Conservation (phyloP, 495 filamentous ascomycete genomes). For the Xylaria venustula region DNA sequence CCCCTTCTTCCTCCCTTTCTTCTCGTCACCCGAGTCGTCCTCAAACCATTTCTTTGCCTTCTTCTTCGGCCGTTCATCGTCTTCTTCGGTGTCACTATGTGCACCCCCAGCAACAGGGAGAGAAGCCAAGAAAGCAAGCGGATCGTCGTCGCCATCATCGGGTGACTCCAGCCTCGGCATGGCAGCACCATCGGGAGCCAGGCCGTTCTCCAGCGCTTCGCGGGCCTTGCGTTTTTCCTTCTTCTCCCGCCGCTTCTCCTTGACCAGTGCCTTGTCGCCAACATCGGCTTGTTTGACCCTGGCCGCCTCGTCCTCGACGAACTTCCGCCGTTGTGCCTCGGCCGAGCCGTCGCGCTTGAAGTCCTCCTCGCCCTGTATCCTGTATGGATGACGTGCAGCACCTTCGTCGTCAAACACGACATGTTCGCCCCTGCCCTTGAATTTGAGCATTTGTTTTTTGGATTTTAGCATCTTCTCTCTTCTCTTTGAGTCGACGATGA, state of each 20-base stretch:
- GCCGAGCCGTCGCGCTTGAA: slow-evolving; percentile 74
- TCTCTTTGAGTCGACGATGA: slow-evolving; percentile 88
- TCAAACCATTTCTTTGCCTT: slow-evolving; percentile 43
- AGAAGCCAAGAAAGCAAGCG: slow-evolving; percentile 49
- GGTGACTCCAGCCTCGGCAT: slow-evolving; percentile 28
- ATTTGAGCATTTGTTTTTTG: slow-evolving; percentile 89
- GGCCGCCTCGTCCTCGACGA: slow-evolving; percentile 69
- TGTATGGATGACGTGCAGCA: slow-evolving; percentile 76
- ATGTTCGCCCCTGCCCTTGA: slow-evolving; percentile 79
- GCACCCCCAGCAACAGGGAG: slow-evolving; percentile 45
- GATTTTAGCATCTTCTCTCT: slow-evolving; percentile 88
- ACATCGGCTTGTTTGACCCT: slow-evolving; percentile 76
- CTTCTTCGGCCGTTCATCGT: slow-evolving; percentile 29
- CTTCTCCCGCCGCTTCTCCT: slow-evolving; percentile 81
- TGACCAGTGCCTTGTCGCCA: slow-evolving; percentile 75
- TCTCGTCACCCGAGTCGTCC: slow-evolving; percentile 43
- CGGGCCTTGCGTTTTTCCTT: slow-evolving; percentile 78
- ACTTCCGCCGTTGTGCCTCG: slow-evolving; percentile 69
- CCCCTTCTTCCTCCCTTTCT: slow-evolving; percentile 43
- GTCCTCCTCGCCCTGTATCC: slow-evolving; percentile 76
- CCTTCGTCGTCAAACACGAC: slow-evolving; percentile 93
- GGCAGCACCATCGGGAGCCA: slow-evolving; percentile 41
- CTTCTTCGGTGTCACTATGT: slow-evolving; percentile 25
- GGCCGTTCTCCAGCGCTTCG: slow-evolving; percentile 58
- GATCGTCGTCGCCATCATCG: slow-evolving; percentile 42